Conservation (phyloP, 1,284 basidiomycete genomes). For the Pseudozyma sp. region DNA sequence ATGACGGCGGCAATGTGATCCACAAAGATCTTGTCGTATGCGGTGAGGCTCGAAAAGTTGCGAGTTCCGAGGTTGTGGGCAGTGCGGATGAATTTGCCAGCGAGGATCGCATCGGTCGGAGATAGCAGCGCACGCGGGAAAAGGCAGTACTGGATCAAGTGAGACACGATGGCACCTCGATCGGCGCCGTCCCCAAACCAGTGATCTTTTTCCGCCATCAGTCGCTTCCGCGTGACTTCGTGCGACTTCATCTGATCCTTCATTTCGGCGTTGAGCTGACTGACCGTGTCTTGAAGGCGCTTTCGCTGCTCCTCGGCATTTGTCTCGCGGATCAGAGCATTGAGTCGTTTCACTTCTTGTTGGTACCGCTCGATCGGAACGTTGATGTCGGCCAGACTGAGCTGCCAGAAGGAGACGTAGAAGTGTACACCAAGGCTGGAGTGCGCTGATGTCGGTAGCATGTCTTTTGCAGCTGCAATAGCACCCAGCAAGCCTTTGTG, state of each 20-base stretch:
- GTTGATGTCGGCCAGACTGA: slow-evolving; percentile 61
- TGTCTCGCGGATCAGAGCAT: slow-evolving; percentile 52
- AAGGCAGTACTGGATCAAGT: slow-evolving; percentile 88
- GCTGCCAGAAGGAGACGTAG: slow-evolving; percentile 68
- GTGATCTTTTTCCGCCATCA: slow-evolving; percentile 82
- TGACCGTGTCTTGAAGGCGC: slow-evolving; percentile 60
- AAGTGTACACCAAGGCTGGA: slow-evolving; percentile 56
- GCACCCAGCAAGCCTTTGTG: slow-evolving; percentile 58
- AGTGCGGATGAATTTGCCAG: slow-evolving; percentile 87
- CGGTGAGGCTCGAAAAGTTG: slow-evolving; percentile 86
- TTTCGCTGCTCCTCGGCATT: slow-evolving; percentile 54
- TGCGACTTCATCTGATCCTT: slow-evolving; percentile 81
- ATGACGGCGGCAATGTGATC: slow-evolving; percentile 77
- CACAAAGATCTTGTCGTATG: slow-evolving; percentile 79
- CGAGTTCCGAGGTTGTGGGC: slow-evolving; percentile 87
- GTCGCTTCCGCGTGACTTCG: slow-evolving; percentile 79
- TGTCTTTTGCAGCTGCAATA: slow-evolving; percentile 43
- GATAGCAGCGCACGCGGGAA: slow-evolving; percentile 90
- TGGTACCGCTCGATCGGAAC: slow-evolving; percentile 68
- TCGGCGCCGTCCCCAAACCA: slow-evolving; percentile 77
- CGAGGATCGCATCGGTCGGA: slow-evolving; percentile 94
- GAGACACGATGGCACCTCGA: slow-evolving; percentile 44
- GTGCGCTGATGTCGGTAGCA: slow-evolving; percentile 49
- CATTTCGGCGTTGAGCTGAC: slow-evolving; percentile 73
- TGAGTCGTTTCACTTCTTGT: slow-evolving; percentile 59